Evolutionary conservation across 1,284 basidiomycete species (phyloP).

Genomic region (Fomitopsis pinicola): DNA sequence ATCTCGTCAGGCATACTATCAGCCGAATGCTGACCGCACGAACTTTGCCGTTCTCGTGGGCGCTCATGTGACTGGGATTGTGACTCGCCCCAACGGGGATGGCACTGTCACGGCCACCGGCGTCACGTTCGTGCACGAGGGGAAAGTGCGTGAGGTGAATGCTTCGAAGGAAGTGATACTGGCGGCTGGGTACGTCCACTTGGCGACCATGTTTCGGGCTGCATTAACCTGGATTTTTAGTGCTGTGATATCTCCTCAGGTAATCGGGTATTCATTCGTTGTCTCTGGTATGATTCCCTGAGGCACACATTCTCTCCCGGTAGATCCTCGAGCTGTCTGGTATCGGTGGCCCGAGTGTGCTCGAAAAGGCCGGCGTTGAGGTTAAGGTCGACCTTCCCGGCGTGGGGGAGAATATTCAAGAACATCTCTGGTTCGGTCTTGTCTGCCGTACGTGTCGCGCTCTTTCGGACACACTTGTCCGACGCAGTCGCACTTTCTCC

Average conservation of each 20-base stretch:
- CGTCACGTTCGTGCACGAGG: constrained; percentile 28
- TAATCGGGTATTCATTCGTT: neutral
- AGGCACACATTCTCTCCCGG: neutral
- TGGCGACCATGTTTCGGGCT: no score
- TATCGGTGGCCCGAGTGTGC: constrained; percentile 29
- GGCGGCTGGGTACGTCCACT: constrained; percentile 24
- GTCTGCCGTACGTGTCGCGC: constrained; percentile 17
- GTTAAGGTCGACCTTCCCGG: constrained; percentile 31
- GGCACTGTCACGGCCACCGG: constrained; percentile 24
- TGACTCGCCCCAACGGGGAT: constrained; percentile 3
- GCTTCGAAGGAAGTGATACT: constrained; percentile 35
- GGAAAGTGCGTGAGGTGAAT: constrained; percentile 21
- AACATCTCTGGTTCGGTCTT: constrained; percentile 19
- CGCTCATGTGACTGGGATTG: constrained; percentile 14
- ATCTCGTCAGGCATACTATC: constrained; percentile 7
- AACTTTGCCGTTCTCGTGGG: constrained; percentile 19
- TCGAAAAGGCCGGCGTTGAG: constrained; percentile 27
- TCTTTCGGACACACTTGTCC: neutral
- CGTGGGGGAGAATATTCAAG: constrained; percentile 32
- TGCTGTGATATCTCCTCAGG: constrained; percentile 26
- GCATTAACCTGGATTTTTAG: constrained; percentile 8
- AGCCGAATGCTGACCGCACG: constrained; percentile 11
- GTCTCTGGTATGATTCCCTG: neutral
- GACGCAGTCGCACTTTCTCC: no score
- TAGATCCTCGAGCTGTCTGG: constrained; percentile 36